Evolutionary conservation across 139 green algal genomes (phyloP), one percentile per base, ranked within the genome.

Genomic region (Spirogloea muscicola): DNA sequence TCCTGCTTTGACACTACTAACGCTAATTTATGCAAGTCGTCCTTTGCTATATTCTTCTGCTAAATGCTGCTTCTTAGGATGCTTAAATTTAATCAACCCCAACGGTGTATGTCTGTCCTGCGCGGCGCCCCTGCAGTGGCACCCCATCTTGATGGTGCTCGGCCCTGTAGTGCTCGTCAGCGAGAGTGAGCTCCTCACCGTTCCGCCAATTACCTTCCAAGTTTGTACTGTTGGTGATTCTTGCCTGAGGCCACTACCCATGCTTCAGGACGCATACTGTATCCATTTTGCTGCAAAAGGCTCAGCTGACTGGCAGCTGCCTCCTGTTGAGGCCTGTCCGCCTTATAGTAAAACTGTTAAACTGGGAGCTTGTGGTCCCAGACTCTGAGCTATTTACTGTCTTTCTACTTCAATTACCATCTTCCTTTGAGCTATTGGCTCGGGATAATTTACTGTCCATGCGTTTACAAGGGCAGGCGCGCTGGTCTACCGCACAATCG

Each of bases 401-500:
- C n/a, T n/a, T n/a, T n/a, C n/a, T n/a, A n/a, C n/a, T n/a, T n/a
- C n/a, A n/a, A n/a, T n/a, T n/a, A n/a, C n/a, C n/a, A n/a, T n/a
- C n/a, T n/a, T n/a, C n/a, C n/a, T n/a, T n/a, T n/a, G n/a, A n/a
- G n/a, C n/a, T n/a, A n/a, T n/a, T n/a, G n/a, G n/a, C n/a, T n/a
- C 31, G 33, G 13, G 31, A 64, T 10, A 64, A 31, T 55, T 55
- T 55, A 55, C 21, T 21, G 46, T 21, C 46, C 21, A 55, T 71
- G 61, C 70, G 4, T 49, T 36, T 42, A 58, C 1, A 80, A n/a
- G 88, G 57, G 72, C 75, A 82, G 75, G 40, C 21, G 44, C 79
- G 5, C 43, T 82, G 27, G 43, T 29, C 0, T 82, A 82, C 60
- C 44, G 68, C 10, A 9, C 72, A 0, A 21, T 82, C 10, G 67